These are phyloP conservation scores for Excoecaria cochinchinensis DNA, from an alignment of 345 rosid genomes.

Conservation along the genomic window DNA sequence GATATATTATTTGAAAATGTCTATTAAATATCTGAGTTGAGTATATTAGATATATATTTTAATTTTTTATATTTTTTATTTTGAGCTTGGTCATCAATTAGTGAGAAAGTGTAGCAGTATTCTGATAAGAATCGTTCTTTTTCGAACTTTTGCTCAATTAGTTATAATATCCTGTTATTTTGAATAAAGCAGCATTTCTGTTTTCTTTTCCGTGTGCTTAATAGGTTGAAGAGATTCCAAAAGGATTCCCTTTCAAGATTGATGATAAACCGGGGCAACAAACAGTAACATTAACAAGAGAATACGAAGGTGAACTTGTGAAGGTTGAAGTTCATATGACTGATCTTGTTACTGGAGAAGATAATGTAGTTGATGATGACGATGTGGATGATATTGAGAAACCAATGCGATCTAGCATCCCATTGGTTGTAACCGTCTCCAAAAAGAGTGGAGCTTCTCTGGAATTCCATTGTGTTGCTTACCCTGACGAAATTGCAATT, in stretches of 20 bases:
- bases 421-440: constrained; percentile 58
- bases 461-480: constrained; percentile 68
- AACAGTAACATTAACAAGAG: constrained; percentile 54
- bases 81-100: background rate
- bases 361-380: constrained; percentile 33
- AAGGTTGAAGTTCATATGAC: constrained; percentile 83
- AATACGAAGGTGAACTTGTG: constrained; percentile 65
- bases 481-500: constrained; percentile 57
- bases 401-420: constrained; percentile 53
- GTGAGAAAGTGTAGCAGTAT: background rate
- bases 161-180: background rate
- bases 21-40: background rate
- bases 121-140: background rate
- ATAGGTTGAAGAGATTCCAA: constrained; percentile 61
- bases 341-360: constrained; percentile 72
- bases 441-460: constrained; percentile 57
- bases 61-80: too few relatives aligned
- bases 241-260: constrained; percentile 71
- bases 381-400: constrained; percentile 39
- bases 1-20: background rate
- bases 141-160: background rate
- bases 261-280: constrained; percentile 71
- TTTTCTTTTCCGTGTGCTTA: background rate
- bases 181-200: background rate
- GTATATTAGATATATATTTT: background rate